A percentile compares a stretch with the other conserved stretches of the same genome.
These are phyloP conservation scores for Arthrobotrys musiformis DNA, from an alignment of 2,329 filamentous ascomycete genomes.

Conservation along the genomic window DNA sequence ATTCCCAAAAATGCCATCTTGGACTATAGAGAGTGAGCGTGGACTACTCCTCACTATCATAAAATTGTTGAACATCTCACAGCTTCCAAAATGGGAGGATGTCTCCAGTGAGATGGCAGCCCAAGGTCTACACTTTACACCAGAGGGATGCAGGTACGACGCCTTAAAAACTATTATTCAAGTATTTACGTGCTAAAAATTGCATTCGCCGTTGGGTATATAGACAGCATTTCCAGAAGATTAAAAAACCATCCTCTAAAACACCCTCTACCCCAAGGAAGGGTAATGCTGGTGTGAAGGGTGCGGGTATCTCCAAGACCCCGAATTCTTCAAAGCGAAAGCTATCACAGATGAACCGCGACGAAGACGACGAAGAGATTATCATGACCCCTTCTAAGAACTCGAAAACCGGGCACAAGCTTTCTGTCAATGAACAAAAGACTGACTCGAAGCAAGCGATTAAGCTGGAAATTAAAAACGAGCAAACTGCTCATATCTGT, in stretches of 20 bases:
- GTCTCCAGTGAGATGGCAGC: slow-evolving; percentile 55
- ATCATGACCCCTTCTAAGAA: slow-evolving; percentile 39
- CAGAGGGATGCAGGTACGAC: slow-evolving; percentile 56
- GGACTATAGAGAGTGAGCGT: slow-evolving; percentile 56
- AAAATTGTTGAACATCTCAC: slow-evolving; percentile 55
- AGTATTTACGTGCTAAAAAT: background rate
- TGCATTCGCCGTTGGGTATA: background rate
- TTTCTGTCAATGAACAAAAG: background rate
- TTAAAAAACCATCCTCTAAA: slow-evolving; percentile 50
- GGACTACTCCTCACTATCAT: slow-evolving; percentile 57
- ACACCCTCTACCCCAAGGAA: slow-evolving; percentile 27
- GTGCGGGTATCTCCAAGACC: slow-evolving; percentile 26
- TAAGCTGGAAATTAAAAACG: slow-evolving; percentile 5
- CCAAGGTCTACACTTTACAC: slow-evolving; percentile 54
- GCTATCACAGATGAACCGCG: slow-evolving; percentile 18
- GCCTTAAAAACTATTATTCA: too few relatives aligned
- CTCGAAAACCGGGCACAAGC: slow-evolving; percentile 7
- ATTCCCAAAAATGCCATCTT: slow-evolving; percentile 53
- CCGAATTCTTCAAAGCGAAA: slow-evolving; percentile 32
- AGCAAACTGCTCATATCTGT: slow-evolving; percentile 25
- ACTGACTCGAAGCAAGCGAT: slow-evolving; percentile 2
- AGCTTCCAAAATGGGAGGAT: slow-evolving; percentile 57
- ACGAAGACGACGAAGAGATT: slow-evolving; percentile 44
- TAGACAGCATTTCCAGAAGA: slow-evolving; percentile 58
- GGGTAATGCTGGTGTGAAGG: slow-evolving; percentile 7